Evolutionary conservation across 2,329 filamentous ascomycete species (phyloP).

Genomic region (Neoscytalidium dimidiatum): DNA sequence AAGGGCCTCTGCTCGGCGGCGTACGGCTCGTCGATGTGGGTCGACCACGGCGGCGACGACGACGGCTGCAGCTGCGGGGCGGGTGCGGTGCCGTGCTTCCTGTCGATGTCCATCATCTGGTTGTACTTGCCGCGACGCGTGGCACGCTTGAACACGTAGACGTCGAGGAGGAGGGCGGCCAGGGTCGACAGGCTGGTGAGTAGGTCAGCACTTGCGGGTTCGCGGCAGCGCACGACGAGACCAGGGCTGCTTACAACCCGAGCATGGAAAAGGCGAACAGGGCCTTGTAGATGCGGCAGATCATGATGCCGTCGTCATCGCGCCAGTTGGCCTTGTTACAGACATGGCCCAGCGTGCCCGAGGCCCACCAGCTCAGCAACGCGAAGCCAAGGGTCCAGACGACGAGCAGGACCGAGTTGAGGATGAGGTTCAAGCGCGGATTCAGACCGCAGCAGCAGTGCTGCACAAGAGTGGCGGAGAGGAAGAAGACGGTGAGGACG

Average conservation of each 20-base stretch:
- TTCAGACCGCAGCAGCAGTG: constrained; percentile 56
- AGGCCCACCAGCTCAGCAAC: constrained; percentile 57
- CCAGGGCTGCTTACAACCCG: constrained; percentile 40
- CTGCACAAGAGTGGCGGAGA: constrained; percentile 50
- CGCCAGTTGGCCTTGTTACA: constrained; percentile 56
- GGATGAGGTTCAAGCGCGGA: constrained; percentile 51
- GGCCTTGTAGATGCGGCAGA: constrained; percentile 61
- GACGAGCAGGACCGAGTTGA: constrained; percentile 51
- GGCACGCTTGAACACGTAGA: constrained; percentile 49
- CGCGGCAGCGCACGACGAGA: not conserved
- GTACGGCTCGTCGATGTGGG: constrained; percentile 33
- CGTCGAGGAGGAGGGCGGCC: constrained; percentile 52
- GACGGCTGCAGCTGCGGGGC: constrained; percentile 20
- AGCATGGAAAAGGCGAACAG: constrained; percentile 59
- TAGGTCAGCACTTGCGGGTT: not conserved
- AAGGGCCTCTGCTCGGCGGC: constrained; percentile 25
- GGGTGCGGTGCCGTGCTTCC: constrained; percentile 24
- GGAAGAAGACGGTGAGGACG: constrained; percentile 53
- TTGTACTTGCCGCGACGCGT: constrained; percentile 51
- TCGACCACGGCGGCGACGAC: constrained; percentile 20
- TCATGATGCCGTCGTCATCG: constrained; percentile 55
- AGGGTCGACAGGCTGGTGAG: constrained; percentile 45
- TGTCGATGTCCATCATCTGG: constrained; percentile 46
- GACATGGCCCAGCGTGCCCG: constrained; percentile 53
- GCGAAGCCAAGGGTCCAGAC: constrained; percentile 56